These are phyloP conservation scores for Adansonia madagascariensis DNA, from an alignment of 441 rosid genomes.

Conservation along the genomic window DNA sequence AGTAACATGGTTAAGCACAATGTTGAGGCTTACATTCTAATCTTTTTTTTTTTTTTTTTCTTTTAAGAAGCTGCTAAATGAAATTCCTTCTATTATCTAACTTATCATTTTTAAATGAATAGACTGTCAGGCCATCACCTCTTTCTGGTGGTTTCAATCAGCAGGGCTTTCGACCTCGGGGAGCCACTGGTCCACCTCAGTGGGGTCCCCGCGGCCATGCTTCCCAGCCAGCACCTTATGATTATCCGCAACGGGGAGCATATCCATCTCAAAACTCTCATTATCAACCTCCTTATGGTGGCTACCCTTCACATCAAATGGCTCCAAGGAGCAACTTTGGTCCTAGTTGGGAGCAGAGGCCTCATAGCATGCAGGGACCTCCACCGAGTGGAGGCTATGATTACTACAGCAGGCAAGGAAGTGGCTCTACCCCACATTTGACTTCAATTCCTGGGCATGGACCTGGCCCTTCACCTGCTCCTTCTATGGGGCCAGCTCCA, in stretches of 20 bases:
- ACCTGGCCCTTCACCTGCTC: constrained; percentile 50
- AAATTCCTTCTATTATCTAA: constrained; percentile 27
- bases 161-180: constrained; percentile 71
- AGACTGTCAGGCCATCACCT: constrained; percentile 66
- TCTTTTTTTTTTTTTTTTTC: not conserved
- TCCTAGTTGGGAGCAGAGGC: constrained; percentile 84
- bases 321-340: constrained; percentile 68
- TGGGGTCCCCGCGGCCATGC: constrained; percentile 81
- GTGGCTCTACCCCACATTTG: constrained; percentile 43
- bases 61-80: constrained; percentile 7
- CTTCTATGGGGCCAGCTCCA: constrained; percentile 50
- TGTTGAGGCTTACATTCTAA: not conserved
- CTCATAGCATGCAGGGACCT: constrained; percentile 60
- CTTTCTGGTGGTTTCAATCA: constrained; percentile 66
- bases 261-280: constrained; percentile 70
- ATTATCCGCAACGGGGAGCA: constrained; percentile 77
- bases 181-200: constrained; percentile 67
- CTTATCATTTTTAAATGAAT: constrained; percentile 31
- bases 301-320: constrained; percentile 71
- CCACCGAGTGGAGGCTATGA: constrained; percentile 69
- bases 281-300: constrained; percentile 58
- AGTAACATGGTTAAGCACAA: constrained; percentile 13
- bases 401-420: constrained; percentile 75
- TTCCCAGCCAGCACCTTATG: constrained; percentile 60
- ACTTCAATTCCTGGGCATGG: constrained; percentile 49